Conservation (phyloP, 2,329 filamentous ascomycete species). For the Gnomoniopsis smithogilvyi region DNA sequence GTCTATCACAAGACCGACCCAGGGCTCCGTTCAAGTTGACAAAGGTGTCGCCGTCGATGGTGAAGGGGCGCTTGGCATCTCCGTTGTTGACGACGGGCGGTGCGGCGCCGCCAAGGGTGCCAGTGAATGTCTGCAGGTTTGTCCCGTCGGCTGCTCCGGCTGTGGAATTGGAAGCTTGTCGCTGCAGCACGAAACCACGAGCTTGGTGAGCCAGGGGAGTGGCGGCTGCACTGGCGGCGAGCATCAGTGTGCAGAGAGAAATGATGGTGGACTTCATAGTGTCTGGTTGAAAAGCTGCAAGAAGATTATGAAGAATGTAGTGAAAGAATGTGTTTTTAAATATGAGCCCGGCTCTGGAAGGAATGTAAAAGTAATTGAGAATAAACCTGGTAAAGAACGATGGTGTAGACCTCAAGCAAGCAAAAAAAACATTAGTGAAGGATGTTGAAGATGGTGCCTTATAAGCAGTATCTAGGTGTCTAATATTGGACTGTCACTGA, state of each 20-base stretch:
- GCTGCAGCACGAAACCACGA: neutral
- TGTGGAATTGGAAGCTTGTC: neutral
- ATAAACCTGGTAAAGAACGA: neutral
- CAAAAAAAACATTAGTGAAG: too few relatives aligned
- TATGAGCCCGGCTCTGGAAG: neutral
- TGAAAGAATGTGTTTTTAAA: neutral
- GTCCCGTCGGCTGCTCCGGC: neutral
- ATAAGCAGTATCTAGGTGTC: too few relatives aligned
- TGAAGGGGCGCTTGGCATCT: neutral
- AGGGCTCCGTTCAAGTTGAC: neutral
- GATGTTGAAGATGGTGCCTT: too few relatives aligned
- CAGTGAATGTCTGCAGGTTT: constrained; percentile 9
- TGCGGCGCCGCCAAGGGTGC: constrained; percentile 1
- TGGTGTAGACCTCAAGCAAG: neutral
- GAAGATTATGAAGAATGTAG: neutral
- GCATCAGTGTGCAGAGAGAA: neutral
- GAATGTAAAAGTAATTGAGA: neutral
- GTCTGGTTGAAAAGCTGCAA: neutral
- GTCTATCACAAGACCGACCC: constrained; percentile 2
- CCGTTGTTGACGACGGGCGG: constrained; percentile 3
- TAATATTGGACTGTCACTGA: neutral
- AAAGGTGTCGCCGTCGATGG: constrained; percentile 2
- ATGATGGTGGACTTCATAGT: neutral
- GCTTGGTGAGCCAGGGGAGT: neutral
- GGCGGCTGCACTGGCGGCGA: neutral